Conservation (phyloP, 2,329 filamentous ascomycete species). For the Pseudodiploospora longispora region DNA sequence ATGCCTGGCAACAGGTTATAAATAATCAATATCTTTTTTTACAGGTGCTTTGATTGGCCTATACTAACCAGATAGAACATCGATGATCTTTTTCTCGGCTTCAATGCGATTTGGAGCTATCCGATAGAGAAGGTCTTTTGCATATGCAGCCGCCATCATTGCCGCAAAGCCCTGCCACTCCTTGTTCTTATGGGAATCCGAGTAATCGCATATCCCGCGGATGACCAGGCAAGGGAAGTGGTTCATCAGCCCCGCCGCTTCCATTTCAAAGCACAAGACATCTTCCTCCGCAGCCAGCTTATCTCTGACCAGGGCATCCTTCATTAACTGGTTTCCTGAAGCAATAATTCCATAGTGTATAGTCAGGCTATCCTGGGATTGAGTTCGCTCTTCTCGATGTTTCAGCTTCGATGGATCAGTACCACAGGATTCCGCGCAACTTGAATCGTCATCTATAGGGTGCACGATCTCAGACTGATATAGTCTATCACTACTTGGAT, state of each 20-base stretch:
- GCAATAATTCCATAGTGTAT: slow-evolving; percentile 15
- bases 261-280: slow-evolving; percentile 19
- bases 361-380: neutral
- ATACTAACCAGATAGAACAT: neutral
- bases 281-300: slow-evolving; percentile 9
- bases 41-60: neutral
- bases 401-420: slow-evolving; percentile 1
- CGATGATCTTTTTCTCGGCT: neutral
- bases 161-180: slow-evolving; percentile 27
- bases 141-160: slow-evolving; percentile 20
- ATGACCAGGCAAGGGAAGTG: slow-evolving; percentile 23
- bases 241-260: slow-evolving; percentile 15
- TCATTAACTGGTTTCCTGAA: slow-evolving; percentile 27
- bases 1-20: neutral
- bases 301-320: slow-evolving; percentile 22
- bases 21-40: neutral
- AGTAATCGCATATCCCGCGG: slow-evolving; percentile 28
- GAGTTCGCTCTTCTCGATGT: neutral
- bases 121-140: slow-evolving; percentile 11
- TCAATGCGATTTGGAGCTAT: slow-evolving; percentile 1
- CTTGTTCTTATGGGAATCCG: slow-evolving; percentile 29
- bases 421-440: neutral
- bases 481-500: slow-evolving; percentile 3
- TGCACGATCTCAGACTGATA: slow-evolving; percentile 7
- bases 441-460: neutral